These are phyloP conservation scores for Malus orientalis DNA, from an alignment of 306 rosid genomes.

Conservation along the genomic window DNA sequence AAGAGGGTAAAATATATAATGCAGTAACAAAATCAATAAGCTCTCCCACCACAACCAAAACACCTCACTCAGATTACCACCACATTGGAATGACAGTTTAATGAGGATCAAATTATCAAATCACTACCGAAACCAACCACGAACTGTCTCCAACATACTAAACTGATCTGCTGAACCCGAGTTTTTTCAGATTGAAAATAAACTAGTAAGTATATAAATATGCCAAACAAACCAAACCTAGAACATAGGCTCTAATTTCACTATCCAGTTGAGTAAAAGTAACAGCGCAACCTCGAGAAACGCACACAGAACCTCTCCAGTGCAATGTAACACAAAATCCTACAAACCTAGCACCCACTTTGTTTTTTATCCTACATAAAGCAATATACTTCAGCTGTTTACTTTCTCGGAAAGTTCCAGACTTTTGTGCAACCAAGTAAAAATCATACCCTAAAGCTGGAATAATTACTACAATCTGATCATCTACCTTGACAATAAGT, in stretches of 20 bases:
- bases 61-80: neutral
- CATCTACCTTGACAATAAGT: neutral
- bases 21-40: neutral
- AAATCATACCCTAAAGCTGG: neutral
- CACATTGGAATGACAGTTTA: neutral
- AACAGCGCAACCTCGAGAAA: neutral
- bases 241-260: conserved; percentile 1
- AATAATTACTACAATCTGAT: neutral
- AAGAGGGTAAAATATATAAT: neutral
- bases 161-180: neutral
- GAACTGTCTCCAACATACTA: neutral
- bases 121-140: neutral
- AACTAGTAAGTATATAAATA: neutral
- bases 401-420: neutral
- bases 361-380: neutral
- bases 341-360: neutral
- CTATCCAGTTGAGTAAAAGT: neutral
- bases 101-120: neutral
- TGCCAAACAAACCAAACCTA: neutral
- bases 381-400: neutral
- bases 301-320: neutral
- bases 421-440: neutral
- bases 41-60: neutral
- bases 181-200: neutral
- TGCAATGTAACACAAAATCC: conserved; percentile 11